Percentiles rank a stretch among this genome's conserved stretches.
These are phyloP conservation scores for Phytophthora macrochlamydospora DNA, from an alignment of 352 stramenopile species.

Conservation along the genomic window DNA sequence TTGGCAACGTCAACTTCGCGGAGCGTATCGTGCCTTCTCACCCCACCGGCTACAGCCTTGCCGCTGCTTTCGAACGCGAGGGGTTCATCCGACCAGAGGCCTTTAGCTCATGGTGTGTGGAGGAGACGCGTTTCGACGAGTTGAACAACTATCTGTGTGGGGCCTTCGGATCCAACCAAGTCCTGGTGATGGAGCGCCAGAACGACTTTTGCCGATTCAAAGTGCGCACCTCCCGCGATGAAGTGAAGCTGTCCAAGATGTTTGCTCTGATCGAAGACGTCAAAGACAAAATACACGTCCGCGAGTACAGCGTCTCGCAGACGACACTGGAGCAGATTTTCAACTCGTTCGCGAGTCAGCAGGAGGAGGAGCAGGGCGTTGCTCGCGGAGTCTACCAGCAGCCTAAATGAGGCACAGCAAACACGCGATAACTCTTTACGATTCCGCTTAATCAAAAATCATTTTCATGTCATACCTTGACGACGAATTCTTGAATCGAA, in stretches of 20 bases:
- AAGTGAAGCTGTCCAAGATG: slow-evolving; percentile 62
- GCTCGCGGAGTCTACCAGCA: slow-evolving; percentile 26
- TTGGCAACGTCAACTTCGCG: slow-evolving; percentile 44
- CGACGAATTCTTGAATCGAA: too few relatives aligned
- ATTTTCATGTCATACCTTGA: too few relatives aligned
- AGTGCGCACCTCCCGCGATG: slow-evolving; percentile 47
- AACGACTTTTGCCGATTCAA: slow-evolving; percentile 58
- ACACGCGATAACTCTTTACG: neutral
- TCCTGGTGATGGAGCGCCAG: slow-evolving; percentile 52
- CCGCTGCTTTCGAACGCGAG: slow-evolving; percentile 46
- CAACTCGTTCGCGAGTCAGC: slow-evolving; percentile 81
- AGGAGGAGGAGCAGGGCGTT: slow-evolving; percentile 41
- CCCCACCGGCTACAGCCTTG: slow-evolving; percentile 64
- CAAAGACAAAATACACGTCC: slow-evolving; percentile 57
- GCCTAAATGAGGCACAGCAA: neutral
- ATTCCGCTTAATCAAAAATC: too few relatives aligned
- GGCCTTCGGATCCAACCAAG: slow-evolving; percentile 25
- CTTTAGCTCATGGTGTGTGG: too few relatives aligned
- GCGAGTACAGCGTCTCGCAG: slow-evolving; percentile 89
- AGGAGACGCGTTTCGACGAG: too few relatives aligned
- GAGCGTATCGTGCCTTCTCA: slow-evolving; percentile 43
- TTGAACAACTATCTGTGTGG: slow-evolving; percentile 32
- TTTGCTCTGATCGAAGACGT: slow-evolving; percentile 70
- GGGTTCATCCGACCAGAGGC: too few relatives aligned
- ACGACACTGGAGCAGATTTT: slow-evolving; percentile 91